Base-by-base conservation (phyloP, 768 basidiomycete species). In the Auriscalpium vulgare region DNA sequence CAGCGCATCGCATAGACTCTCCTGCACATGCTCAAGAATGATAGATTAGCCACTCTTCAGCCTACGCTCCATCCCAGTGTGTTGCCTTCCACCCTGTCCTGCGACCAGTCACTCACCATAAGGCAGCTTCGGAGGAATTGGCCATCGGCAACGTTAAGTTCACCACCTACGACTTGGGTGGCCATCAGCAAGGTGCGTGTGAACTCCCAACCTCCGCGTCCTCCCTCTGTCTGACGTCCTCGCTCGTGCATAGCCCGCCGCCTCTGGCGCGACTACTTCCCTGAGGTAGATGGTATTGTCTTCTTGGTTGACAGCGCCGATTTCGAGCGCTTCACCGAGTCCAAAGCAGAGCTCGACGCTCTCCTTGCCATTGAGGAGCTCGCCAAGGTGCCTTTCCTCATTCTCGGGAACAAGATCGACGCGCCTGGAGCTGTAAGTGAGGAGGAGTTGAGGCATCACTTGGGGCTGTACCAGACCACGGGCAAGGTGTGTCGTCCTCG, bases 221-320 rank as follows among this genome's bases (percentile, higher is more conserved):
- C 53, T 10, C 8, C 19, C 29, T 29, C 37, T 29, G 14, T 53
- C 37, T 45, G 23, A 37, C 14, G 54, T 47, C 43, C 29, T 57
- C 10, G 47, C 29, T 45, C 23, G 16, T 13, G 11, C 17, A 21
- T 65, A 84, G 97, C 97, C 53, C 95, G 97, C 63, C 91, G 97
- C 63, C 87, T 98, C 69, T 99, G 97, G 97, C 85, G 94, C 56
- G 95, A 99, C 73, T 99, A 98, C 77, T 98, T 99, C 85, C 97
- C 97, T 50, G 97, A 98, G 72, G 97, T 98, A 45, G 94, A 99
- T 65, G 95, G 93, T 16, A 97, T 99, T 65, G 85, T 98, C 67
- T 99, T 98, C 83, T 79, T 99, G 56, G 95, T 99, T 58, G 97
- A 99, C 75, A 90, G 85, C 62, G 93, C 93, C 60, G 97, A 99